These are phyloP conservation scores for Diaporthe vexans DNA, from an alignment of 2,329 filamentous ascomycete species.

Conservation along the genomic window DNA sequence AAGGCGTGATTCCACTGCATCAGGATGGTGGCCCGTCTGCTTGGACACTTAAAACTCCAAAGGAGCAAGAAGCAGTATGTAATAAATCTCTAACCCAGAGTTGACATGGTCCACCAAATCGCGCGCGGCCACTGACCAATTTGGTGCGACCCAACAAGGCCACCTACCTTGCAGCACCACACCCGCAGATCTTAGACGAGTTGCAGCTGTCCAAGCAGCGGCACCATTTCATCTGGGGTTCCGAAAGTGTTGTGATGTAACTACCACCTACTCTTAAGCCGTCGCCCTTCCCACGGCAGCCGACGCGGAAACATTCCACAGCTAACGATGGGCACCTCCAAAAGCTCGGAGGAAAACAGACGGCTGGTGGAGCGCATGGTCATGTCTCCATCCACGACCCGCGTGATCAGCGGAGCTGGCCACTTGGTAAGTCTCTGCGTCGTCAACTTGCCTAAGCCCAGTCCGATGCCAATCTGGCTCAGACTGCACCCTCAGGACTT, in stretches of 20 bases:
- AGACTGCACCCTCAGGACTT: no score
- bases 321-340: no score
- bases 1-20: conserved; percentile 12
- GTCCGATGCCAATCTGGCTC: no score
- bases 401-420: conserved; percentile 31
- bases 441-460: no score
- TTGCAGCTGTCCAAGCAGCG: conserved; percentile 14
- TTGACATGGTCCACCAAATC: no score
- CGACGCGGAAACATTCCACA: no score
- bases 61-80: conserved; percentile 38
- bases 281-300: no score
- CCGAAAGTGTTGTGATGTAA: conserved; percentile 35
- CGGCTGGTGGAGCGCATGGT: conserved; percentile 20
- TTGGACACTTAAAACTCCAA: conserved; percentile 29
- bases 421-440: conserved; percentile 17
- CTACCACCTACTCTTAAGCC: no score
- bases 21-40: background rate
- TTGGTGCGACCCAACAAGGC: conserved; percentile 1
- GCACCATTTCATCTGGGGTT: conserved; percentile 37
- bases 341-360: conserved; percentile 10
- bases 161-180: conserved; percentile 35
- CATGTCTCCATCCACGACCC: conserved; percentile 25
- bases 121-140: no score
- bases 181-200: conserved; percentile 28
- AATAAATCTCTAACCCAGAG: background rate